Evolutionary conservation across 805 yeast species (phyloP).

Genomic region (Cyberlindnera mycetangii): DNA sequence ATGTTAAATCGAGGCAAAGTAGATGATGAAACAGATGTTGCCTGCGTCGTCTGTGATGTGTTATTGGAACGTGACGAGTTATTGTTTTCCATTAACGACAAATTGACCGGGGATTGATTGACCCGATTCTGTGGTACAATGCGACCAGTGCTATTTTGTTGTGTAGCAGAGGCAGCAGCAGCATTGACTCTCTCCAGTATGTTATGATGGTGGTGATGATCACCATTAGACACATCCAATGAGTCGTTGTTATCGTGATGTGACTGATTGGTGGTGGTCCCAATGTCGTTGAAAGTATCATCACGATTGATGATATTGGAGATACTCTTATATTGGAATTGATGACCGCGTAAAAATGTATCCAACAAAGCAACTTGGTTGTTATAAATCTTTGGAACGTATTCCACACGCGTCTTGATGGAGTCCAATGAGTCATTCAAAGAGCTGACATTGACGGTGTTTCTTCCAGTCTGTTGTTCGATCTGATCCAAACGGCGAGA

Average conservation of each 20-base stretch:
- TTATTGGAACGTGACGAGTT: not conserved
- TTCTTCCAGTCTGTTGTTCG: slow-evolving; percentile 18
- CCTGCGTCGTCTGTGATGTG: not conserved
- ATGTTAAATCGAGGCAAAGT: slow-evolving; percentile 9
- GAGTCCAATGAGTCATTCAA: slow-evolving; percentile 12
- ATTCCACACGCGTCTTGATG: slow-evolving; percentile 12
- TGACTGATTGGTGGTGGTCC: slow-evolving; percentile 1
- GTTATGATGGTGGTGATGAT: slow-evolving; percentile 11
- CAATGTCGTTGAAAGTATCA: not conserved
- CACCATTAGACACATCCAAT: slow-evolving; percentile 4
- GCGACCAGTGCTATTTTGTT: slow-evolving; percentile 1
- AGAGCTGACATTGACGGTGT: slow-evolving; percentile 3
- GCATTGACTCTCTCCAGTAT: slow-evolving; percentile 4
- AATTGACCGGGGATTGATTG: slow-evolving; percentile 11
- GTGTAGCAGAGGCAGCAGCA: not conserved
- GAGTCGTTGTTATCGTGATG: slow-evolving; percentile 6
- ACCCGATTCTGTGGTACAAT: slow-evolving; percentile 20
- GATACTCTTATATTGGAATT: slow-evolving; percentile 21
- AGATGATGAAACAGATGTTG: not conserved
- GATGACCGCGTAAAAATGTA: slow-evolving; percentile 18
- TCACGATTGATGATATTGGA: slow-evolving; percentile 10
- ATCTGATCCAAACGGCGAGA: slow-evolving; percentile 21
- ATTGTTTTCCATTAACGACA: slow-evolving; percentile 10
- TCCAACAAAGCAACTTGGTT: slow-evolving; percentile 22
- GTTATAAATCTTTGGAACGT: slow-evolving; percentile 22